Conservation (phyloP, 2,329 filamentous ascomycete genomes). For the Chaetomiaceae sp. region DNA sequence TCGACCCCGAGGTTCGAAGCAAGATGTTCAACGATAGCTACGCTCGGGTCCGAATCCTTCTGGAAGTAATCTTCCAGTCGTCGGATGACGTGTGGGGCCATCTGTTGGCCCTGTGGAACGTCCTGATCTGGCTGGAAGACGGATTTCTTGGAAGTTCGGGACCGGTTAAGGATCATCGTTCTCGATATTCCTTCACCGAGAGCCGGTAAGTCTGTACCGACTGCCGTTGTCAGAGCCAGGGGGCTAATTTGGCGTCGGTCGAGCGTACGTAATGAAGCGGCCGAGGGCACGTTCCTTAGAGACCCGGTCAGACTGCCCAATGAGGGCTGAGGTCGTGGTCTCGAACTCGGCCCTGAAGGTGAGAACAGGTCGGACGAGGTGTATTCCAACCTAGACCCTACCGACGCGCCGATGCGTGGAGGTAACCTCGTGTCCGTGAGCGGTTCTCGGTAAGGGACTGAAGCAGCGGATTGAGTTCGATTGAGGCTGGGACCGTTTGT, state of each 20-base stretch:
- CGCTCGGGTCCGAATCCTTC: constrained; percentile 43
- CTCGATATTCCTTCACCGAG: constrained; percentile 34
- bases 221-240: constrained; percentile 14
- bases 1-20: constrained; percentile 53
- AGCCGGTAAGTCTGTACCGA: constrained; percentile 15
- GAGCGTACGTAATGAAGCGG: constrained; percentile 16
- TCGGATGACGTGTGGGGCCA: constrained; percentile 46
- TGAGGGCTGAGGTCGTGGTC: constrained; percentile 2
- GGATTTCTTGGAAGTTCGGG: constrained; percentile 39
- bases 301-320: constrained; percentile 7
- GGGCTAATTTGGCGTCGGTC: constrained; percentile 21
- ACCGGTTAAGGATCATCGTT: constrained; percentile 44
- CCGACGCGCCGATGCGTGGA: not conserved
- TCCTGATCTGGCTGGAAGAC: constrained; percentile 35
- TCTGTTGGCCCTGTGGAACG: constrained; percentile 40
- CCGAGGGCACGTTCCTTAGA: constrained; percentile 16
- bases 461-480: constrained; percentile 6
- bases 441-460: not conserved
- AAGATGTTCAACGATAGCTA: constrained; percentile 49
- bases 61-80: constrained; percentile 53
- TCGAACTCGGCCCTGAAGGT: not conserved
- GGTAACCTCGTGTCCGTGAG: constrained; percentile 3
- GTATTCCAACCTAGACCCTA: constrained; percentile 1
- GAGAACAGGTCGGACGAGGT: not conserved
- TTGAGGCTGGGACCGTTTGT: not conserved